Evolutionary conservation across 805 yeast species (phyloP), one percentile per base, ranked within the genome.

Genomic region (Yueomyces sinensis): DNA sequence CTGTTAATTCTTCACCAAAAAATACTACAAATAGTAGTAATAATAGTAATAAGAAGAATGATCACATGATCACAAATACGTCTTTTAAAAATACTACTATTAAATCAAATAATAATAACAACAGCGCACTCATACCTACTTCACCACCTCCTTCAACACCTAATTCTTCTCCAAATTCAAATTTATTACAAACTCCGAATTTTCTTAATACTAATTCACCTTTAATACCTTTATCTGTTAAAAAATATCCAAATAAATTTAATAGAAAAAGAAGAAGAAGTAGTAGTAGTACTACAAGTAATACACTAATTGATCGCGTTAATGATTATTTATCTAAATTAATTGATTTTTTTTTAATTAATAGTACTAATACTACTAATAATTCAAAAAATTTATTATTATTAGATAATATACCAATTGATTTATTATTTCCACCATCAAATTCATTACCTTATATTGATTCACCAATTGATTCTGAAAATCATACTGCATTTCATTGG

Each of bases 401-500:
- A 22, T 22, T 22, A 22, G 38, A 42, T 3, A n/a, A n/a, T n/a
- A 44, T 50, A 4, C 57, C 58, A n/a, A 32, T 44, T 20, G 56
- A 47, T 11, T 32, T 53, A 18, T 36, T 53, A 32, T 34, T 34
- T 13, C 57, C 57, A 13, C 58, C 58, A 6, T 38, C 41, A n/a
- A 37, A 50, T 30, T 46, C 54, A 33, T 49, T 52, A n/a, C 58
- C 58, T 3, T 53, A 47, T 39, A 70, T 76, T 61, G 75, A 64
- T 50, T 81, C 80, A 36, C 75, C 83, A 4, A 82, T 89, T 18
- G 98, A 91, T 52, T 86, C 82, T 38, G 96, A 89, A 50, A 93
- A 94, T 2, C 91, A 91, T 50, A 82, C 95, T 0, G 79, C 94
- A 2, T 75, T 89, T 45, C 97, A 91, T 57, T 89, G 97, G 96